Conservation (phyloP, 169 alveolate genomes). For the Perkinsus chesapeaki region DNA sequence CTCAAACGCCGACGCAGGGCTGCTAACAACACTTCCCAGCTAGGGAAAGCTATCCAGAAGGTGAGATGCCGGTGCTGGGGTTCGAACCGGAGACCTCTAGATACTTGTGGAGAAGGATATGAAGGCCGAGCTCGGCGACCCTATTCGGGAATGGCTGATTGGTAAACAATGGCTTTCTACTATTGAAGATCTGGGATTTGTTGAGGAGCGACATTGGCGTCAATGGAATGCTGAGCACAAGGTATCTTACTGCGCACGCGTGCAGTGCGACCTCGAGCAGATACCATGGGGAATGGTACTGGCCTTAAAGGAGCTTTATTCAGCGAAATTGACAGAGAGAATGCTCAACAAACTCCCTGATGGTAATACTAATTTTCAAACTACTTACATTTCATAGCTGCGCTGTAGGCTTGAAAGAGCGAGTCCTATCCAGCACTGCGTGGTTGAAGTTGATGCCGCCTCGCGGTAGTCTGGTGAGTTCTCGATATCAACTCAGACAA, state of each 20-base stretch:
- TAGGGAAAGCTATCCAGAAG: background rate
- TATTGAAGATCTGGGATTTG: background rate
- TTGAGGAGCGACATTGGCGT: background rate
- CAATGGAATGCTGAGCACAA: background rate
- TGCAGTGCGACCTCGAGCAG: background rate
- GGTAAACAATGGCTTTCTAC: background rate
- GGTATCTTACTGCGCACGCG: background rate
- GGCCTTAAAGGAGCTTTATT: background rate
- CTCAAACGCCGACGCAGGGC: background rate
- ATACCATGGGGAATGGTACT: background rate
- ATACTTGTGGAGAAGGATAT: background rate
- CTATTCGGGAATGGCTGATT: background rate
- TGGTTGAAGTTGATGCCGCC: background rate
- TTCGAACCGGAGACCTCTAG: background rate
- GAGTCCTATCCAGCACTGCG: background rate
- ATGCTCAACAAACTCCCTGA: background rate
- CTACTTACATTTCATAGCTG: background rate
- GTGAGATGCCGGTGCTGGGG: background rate
- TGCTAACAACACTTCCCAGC: background rate
- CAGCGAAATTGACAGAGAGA: background rate
- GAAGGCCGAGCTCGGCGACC: background rate
- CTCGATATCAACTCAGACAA: background rate
- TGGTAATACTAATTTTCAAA: background rate
- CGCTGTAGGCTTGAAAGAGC: background rate
- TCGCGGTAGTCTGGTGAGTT: background rate